Conservation (phyloP, 352 stramenopile genomes). For the Aphanomyces astaci region DNA sequence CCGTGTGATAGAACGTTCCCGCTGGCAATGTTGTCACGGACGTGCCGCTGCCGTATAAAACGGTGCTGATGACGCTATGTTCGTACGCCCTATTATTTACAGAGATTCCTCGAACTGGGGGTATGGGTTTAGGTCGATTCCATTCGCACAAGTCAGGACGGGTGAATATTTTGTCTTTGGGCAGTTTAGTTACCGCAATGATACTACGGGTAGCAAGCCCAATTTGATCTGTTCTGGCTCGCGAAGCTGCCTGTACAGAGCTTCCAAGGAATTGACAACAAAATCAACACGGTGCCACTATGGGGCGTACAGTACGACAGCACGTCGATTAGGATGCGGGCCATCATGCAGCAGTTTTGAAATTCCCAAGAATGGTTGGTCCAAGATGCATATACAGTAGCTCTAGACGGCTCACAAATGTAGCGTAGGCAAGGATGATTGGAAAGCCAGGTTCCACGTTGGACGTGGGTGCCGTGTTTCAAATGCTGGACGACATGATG, state of each 20-base stretch:
- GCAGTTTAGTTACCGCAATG: slow-evolving; percentile 7
- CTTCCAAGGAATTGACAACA: no score
- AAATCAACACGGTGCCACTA: not conserved
- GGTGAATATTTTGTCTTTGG: not conserved
- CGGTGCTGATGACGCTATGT: not conserved
- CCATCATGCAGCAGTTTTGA: not conserved
- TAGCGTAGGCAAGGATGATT: no score
- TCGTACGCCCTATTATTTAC: slow-evolving; percentile 14
- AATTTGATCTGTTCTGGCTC: no score
- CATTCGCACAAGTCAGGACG: not conserved
- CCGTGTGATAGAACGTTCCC: no score
- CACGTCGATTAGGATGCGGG: not conserved
- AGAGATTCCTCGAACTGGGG: slow-evolving; percentile 13
- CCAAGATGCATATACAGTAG: no score
- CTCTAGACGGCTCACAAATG: no score
- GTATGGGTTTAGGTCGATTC: not conserved
- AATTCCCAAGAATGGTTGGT: no score
- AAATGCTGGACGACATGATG: no score
- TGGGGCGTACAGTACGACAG: slow-evolving; percentile 5
- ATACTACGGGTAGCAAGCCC: no score
- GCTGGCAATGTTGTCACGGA: not conserved
- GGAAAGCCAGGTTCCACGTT: no score
- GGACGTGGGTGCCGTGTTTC: no score
- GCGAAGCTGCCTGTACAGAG: no score
- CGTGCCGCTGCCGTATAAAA: not conserved